Conservation (phyloP, 371 early-diverging fungal genomes). For the Smittium mucronatum region DNA sequence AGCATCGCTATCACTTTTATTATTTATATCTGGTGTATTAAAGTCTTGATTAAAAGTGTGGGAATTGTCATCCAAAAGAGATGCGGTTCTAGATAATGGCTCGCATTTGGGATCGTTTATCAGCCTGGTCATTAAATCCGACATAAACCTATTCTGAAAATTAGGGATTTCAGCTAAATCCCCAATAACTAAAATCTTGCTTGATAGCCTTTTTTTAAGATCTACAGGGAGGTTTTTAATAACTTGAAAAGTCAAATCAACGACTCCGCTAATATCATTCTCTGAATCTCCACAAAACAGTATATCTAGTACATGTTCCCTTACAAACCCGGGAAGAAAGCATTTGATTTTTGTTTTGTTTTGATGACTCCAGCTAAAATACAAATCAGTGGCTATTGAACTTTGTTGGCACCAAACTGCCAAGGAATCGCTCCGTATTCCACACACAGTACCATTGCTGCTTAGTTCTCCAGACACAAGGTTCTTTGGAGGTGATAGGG, state of each 20-base stretch:
- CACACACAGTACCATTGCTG: neutral
- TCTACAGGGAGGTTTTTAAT: conserved; percentile 45
- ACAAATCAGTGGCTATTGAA: conserved; percentile 43
- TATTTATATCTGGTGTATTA: neutral
- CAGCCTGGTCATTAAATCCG: conserved; percentile 43
- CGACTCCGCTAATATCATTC: conserved; percentile 25
- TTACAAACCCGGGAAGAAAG: conserved; percentile 73
- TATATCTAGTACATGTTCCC: conserved; percentile 68
- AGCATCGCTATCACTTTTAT: neutral
- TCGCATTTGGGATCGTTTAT: conserved; percentile 17
- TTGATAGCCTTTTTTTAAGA: conserved; percentile 49
- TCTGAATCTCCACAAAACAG: conserved; percentile 73
- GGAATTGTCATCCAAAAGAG: conserved; percentile 17
- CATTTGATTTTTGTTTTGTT: conserved; percentile 13
- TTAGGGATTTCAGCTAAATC: conserved; percentile 67
- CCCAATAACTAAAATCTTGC: conserved; percentile 58
- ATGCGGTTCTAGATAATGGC: conserved; percentile 18
- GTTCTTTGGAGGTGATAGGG: conserved; percentile 30
- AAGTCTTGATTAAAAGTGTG: neutral
- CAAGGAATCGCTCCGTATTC: conserved; percentile 29
- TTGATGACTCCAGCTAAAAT: conserved; percentile 17
- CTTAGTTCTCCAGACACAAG: neutral
- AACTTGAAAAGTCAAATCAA: conserved; percentile 11
- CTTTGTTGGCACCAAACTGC: conserved; percentile 42
- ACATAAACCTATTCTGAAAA: conserved; percentile 47